These are phyloP conservation scores for Paraurostyla sp. DNA, from an alignment of 73 alveolate species.

Conservation along the genomic window DNA sequence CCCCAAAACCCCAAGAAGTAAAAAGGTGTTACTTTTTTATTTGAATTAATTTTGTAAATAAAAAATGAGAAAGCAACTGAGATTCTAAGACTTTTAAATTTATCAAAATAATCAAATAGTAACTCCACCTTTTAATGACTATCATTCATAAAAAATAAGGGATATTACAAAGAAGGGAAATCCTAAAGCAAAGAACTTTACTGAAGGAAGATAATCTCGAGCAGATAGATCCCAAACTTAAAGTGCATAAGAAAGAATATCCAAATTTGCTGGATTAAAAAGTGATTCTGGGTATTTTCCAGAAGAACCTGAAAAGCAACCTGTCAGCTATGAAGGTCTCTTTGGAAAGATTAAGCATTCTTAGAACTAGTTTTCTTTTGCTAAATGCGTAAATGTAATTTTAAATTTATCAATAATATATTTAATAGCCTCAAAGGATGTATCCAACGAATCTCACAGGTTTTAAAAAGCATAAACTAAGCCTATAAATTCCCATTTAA, in stretches of 20 bases:
- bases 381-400: constrained; percentile 30
- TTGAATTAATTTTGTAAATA: background rate
- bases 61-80: constrained; percentile 1
- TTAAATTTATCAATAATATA: background rate
- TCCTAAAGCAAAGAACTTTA: too few species aligned
- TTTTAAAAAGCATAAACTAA: background rate
- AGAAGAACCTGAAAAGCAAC: background rate
- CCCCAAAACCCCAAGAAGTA: too few species aligned
- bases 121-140: too few species aligned
- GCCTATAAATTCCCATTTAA: background rate
- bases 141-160: too few species aligned
- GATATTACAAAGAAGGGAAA: background rate
- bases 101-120: background rate
- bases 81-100: background rate
- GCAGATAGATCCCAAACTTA: background rate
- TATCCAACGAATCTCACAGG: background rate
- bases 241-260: background rate
- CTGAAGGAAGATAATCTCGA: too few species aligned
- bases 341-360: background rate
- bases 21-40: too few species aligned
- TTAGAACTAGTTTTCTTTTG: background rate
- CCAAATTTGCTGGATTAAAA: background rate
- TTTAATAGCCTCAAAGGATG: constrained; percentile 31
- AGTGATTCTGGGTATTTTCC: background rate
- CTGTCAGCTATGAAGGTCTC: background rate